Base-by-base conservation (phyloP, 2,329 filamentous ascomycete species). In the Colletotrichum godetiae region DNA sequence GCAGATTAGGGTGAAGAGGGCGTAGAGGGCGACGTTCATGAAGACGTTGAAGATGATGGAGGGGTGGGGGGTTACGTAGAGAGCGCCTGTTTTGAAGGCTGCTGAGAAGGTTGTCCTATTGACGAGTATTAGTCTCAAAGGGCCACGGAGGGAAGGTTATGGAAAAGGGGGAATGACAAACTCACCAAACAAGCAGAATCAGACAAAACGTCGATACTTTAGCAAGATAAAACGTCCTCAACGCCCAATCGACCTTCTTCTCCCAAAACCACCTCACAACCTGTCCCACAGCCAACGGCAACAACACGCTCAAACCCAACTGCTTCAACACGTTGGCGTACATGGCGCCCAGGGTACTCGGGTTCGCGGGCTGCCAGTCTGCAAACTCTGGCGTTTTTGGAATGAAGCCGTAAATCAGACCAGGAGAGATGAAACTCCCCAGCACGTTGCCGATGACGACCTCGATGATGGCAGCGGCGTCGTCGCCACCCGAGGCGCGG, bases 391-490 rank as follows among this genome's bases (percentile, higher is more conserved):
- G 81, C 11, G 82, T 82, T 6, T 81, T 81, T 2, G 88, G 88
- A 53, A 91, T 86, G 79, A 92, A 91, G 79, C 88, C 90, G 75
- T 90, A 89, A 61, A 92, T 87, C 68, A 93, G 83, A 11, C 89
- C 87, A 0, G 92, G 92, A 0, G 91, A 90, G 15, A 94, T 78
- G 78, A 94, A 93, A 0, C 92, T 88, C 1, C 92, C 92, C 0
- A 91, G 82, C 11, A 94, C 86, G 80, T 94, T 94, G 35, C 92
- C 92, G 57, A 94, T 83, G 10, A 93, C 87, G 1, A 93, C 92
- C 78, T 93, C 92, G 37, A 94, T 91, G 73, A 92, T 86, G 61
- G 89, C 89, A 0, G 90, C 89, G 3, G 89, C 89, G 72, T 91
- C 89, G 76, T 94, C 93, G 5, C 92, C 92, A 49, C 92, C 90